Percentiles rank a stretch among this genome's conserved stretches.
phyloP scores from a whole-genome alignment of 139 green algal species.

The Volvox africanus region DNA sequence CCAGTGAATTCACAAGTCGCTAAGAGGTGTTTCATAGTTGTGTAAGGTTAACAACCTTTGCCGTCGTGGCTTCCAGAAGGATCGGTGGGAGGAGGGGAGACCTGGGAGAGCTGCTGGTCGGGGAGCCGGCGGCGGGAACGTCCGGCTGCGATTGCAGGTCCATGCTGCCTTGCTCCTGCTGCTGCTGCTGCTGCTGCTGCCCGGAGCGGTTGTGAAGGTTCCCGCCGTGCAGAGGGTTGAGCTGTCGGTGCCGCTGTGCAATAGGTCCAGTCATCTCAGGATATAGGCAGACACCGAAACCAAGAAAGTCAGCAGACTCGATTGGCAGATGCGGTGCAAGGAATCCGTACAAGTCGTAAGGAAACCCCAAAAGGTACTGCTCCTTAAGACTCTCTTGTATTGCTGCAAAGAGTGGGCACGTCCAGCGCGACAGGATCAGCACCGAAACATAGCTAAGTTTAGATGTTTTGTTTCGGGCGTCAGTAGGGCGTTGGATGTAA shows the following conservation, averaged over 20 bases:
- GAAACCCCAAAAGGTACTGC: too few relatives aligned
- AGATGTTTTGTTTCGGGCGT: not conserved
- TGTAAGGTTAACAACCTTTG: not conserved
- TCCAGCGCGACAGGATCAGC: not conserved
- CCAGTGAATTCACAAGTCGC: too few relatives aligned
- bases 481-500: not conserved
- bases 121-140: not conserved
- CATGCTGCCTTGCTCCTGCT: not conserved
- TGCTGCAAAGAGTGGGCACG: not conserved
- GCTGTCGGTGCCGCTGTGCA: not conserved
- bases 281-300: too few relatives aligned
- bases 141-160: not conserved
- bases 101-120: not conserved
- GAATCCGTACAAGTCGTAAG: too few relatives aligned
- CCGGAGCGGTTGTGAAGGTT: not conserved
- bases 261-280: not conserved
- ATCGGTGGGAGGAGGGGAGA: not conserved
- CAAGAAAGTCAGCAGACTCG: too few relatives aligned
- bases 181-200: slow-evolving; percentile 9
- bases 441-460: not conserved
- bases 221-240: not conserved
- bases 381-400: not conserved
- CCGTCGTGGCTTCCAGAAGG: not conserved
- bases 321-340: too few relatives aligned
- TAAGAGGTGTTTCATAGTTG: too few relatives aligned